These are phyloP conservation scores for Rhizopogon rudus DNA, from an alignment of 768 basidiomycete genomes.

Conservation along the genomic window DNA sequence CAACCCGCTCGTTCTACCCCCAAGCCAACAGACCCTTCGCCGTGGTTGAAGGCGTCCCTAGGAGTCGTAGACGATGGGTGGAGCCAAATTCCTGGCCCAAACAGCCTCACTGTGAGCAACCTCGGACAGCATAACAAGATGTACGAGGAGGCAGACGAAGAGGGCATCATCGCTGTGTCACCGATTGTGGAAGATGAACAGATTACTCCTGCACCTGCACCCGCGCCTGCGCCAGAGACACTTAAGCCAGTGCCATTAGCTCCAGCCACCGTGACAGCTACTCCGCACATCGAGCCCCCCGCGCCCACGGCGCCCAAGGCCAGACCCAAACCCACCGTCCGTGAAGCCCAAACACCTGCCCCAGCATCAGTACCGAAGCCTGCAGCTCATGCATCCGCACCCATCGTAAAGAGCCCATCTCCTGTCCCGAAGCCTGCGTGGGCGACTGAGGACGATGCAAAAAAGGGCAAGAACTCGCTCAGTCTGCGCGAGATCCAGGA, in stretches of 20 bases:
- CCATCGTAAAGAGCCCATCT: slow-evolving; percentile 15
- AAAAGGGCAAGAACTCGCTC: slow-evolving; percentile 46
- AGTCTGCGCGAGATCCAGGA: slow-evolving; percentile 95
- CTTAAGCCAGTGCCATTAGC: slow-evolving; percentile 7
- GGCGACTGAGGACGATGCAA: slow-evolving; percentile 65
- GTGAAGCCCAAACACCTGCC: slow-evolving; percentile 15
- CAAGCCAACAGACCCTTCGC: slow-evolving; percentile 38
- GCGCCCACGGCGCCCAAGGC: slow-evolving; percentile 17
- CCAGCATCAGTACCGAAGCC: slow-evolving; percentile 16
- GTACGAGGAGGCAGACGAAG: slow-evolving; percentile 28
- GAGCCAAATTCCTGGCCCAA: slow-evolving; percentile 36
- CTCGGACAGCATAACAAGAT: slow-evolving; percentile 56
- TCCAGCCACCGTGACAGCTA: slow-evolving; percentile 4
- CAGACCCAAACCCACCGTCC: slow-evolving; percentile 22
- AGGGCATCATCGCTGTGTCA: slow-evolving; percentile 13
- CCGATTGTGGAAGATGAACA: slow-evolving; percentile 6
- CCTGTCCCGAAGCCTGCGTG: slow-evolving; percentile 50
- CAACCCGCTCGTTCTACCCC: slow-evolving; percentile 13
- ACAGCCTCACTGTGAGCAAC: slow-evolving; percentile 53
- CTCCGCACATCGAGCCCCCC: slow-evolving; percentile 11
- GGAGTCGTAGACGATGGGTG: slow-evolving; percentile 42
- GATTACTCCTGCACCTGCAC: slow-evolving; percentile 10
- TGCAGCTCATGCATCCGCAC: slow-evolving; percentile 5
- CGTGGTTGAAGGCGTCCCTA: slow-evolving; percentile 51
- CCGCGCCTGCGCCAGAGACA: slow-evolving; percentile 1